Evolutionary conservation across 371 early-diverging fungal species (phyloP).

Genomic region (Mortierella sp.): DNA sequence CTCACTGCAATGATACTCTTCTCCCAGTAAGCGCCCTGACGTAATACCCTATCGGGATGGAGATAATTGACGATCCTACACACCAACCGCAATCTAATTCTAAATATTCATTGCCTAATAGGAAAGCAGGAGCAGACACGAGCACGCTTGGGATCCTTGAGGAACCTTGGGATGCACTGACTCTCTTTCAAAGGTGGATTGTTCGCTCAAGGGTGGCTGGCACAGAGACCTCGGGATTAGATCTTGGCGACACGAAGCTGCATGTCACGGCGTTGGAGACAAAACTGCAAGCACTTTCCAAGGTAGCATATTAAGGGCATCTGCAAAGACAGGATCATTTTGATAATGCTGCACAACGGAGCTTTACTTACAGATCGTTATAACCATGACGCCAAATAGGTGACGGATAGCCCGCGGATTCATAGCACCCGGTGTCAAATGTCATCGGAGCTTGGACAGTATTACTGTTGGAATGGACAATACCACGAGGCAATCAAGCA

Average conservation of each 20-base stretch:
- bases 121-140: constrained; percentile 31
- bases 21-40: constrained; percentile 24
- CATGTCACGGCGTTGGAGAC: constrained; percentile 35
- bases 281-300: constrained; percentile 17
- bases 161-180: constrained; percentile 52
- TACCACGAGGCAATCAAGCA: constrained; percentile 21
- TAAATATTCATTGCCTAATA: background rate
- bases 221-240: constrained; percentile 35
- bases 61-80: background rate
- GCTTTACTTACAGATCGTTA: background rate
- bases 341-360: background rate
- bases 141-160: constrained; percentile 1
- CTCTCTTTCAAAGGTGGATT: constrained; percentile 52
- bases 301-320: constrained; percentile 10
- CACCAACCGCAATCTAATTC: background rate
- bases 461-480: constrained; percentile 41
- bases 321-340: background rate
- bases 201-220: constrained; percentile 40
- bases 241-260: constrained; percentile 35
- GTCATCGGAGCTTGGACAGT: constrained; percentile 45
- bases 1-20: constrained; percentile 45
- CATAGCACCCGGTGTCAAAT: constrained; percentile 38
- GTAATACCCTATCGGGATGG: background rate
- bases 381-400: constrained; percentile 8
- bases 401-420: background rate